Conservation (phyloP, 2,329 filamentous ascomycete species). For the Monilinia laxa region DNA sequence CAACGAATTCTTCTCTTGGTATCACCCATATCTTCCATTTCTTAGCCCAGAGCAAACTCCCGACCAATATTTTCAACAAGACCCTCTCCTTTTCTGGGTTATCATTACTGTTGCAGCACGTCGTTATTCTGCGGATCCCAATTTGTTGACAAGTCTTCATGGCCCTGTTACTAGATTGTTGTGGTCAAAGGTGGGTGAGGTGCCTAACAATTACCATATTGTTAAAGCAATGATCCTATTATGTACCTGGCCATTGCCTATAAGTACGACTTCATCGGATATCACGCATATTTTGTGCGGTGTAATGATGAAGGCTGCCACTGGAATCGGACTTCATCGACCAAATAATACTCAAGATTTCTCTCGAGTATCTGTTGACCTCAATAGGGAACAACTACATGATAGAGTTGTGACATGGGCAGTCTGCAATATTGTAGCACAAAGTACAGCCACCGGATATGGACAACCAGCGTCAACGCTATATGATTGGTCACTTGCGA, state of each 20-base stretch:
- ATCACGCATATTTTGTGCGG: constrained; percentile 76
- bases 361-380: constrained; percentile 69
- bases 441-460: constrained; percentile 79
- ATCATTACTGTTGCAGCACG: constrained; percentile 74
- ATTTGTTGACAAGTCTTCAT: constrained; percentile 65
- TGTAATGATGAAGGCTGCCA: constrained; percentile 84
- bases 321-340: constrained; percentile 77
- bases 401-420: constrained; percentile 81
- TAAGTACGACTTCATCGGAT: constrained; percentile 76
- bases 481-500: constrained; percentile 71
- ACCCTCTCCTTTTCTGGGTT: constrained; percentile 82
- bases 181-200: constrained; percentile 74
- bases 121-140: constrained; percentile 60
- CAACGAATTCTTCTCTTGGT: constrained; percentile 70
- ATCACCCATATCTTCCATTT: constrained; percentile 77
- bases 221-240: constrained; percentile 78
- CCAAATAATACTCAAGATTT: constrained; percentile 83
- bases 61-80: constrained; percentile 73
- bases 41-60: constrained; percentile 65
- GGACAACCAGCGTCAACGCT: constrained; percentile 76
- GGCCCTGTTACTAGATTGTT: constrained; percentile 68
- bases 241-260: constrained; percentile 80
- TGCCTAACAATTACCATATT: constrained; percentile 75
- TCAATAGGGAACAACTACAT: constrained; percentile 76
- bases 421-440: constrained; percentile 80